Conservation (phyloP, 441 rosid species). For the Populus hybrid region DNA sequence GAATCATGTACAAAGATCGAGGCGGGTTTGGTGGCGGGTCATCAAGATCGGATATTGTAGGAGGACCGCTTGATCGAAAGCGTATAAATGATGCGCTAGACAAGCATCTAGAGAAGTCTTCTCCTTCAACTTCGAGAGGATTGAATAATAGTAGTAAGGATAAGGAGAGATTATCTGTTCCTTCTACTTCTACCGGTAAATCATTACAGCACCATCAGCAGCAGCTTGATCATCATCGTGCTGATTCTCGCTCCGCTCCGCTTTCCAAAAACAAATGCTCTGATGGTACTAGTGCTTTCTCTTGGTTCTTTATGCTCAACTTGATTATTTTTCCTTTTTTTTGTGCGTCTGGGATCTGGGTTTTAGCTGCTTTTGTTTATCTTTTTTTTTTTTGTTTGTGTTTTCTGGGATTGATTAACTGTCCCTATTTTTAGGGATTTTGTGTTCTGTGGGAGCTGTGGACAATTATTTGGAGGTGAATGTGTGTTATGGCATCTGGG, state of each 20-base stretch:
- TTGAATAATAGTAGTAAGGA: slow-evolving; percentile 37
- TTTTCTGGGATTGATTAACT: not conserved
- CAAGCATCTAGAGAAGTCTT: slow-evolving; percentile 80
- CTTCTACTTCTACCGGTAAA: slow-evolving; percentile 68
- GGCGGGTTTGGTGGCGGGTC: slow-evolving; percentile 54
- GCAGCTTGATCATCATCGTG: slow-evolving; percentile 54
- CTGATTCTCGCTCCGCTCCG: slow-evolving; percentile 42
- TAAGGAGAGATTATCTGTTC: slow-evolving; percentile 51
- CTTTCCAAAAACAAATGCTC: slow-evolving; percentile 61
- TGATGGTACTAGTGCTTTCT: slow-evolving; percentile 41
- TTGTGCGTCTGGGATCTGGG: not conserved
- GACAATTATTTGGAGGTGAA: not conserved
- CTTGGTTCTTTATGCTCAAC: not conserved
- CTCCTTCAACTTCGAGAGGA: slow-evolving; percentile 74
- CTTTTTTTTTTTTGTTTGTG: not conserved
- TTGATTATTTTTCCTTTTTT: not conserved
- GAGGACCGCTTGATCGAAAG: slow-evolving; percentile 62
- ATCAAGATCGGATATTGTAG: slow-evolving; percentile 61
- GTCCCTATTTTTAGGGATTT: not conserved
- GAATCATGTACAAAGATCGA: slow-evolving; percentile 57
- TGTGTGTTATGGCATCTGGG: not conserved
- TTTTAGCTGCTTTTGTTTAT: not conserved
- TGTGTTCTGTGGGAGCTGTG: not conserved
- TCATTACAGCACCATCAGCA: slow-evolving; percentile 14
- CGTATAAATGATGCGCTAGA: slow-evolving; percentile 81